These are phyloP conservation scores for Scenedesmus sp. DNA, from an alignment of 163 green algal species.

Conservation along the genomic window DNA sequence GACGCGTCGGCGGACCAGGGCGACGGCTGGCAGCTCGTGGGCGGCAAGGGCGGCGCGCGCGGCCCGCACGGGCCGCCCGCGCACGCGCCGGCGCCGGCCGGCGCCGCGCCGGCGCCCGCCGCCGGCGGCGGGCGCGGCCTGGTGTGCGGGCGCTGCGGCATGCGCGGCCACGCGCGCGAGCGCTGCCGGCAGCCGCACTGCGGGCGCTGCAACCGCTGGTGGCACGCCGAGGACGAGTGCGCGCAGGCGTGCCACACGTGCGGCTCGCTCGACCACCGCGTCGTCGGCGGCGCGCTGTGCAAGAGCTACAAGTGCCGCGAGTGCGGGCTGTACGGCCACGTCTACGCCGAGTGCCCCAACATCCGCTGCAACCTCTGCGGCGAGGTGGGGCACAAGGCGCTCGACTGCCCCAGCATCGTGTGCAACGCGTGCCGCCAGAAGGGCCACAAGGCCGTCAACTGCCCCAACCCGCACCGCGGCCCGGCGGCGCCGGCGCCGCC, in stretches of 20 bases:
- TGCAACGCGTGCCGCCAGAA: slow-evolving; percentile 40
- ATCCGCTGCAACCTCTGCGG: slow-evolving; percentile 42
- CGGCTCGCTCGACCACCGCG: slow-evolving; percentile 24
- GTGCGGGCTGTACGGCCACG: slow-evolving; percentile 42
- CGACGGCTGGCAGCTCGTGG: slow-evolving; percentile 35
- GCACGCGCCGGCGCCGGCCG: not conserved
- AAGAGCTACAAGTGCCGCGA: slow-evolving; percentile 46
- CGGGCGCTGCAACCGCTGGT: slow-evolving; percentile 35
- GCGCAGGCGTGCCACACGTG: slow-evolving; percentile 2
- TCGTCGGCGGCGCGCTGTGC: slow-evolving; percentile 4
- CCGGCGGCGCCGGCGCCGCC: not conserved
- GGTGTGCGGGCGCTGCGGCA: slow-evolving; percentile 40
- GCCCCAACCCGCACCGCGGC: not conserved
- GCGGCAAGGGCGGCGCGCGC: not conserved
- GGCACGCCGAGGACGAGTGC: slow-evolving; percentile 30
- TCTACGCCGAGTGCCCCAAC: slow-evolving; percentile 42
- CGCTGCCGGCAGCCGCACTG: slow-evolving; percentile 36
- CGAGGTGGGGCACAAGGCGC: slow-evolving; percentile 37
- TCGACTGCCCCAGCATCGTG: slow-evolving; percentile 38
- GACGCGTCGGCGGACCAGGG: slow-evolving; percentile 10
- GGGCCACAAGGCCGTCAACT: slow-evolving; percentile 37
- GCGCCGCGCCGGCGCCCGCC: not conserved
- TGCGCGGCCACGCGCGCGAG: slow-evolving; percentile 14
- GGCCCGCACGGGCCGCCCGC: not conserved
- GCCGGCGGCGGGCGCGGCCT: not conserved